phyloP scores from a whole-genome alignment of 768 basidiomycete genomes.

The Suillus fuscotomentosus region DNA sequence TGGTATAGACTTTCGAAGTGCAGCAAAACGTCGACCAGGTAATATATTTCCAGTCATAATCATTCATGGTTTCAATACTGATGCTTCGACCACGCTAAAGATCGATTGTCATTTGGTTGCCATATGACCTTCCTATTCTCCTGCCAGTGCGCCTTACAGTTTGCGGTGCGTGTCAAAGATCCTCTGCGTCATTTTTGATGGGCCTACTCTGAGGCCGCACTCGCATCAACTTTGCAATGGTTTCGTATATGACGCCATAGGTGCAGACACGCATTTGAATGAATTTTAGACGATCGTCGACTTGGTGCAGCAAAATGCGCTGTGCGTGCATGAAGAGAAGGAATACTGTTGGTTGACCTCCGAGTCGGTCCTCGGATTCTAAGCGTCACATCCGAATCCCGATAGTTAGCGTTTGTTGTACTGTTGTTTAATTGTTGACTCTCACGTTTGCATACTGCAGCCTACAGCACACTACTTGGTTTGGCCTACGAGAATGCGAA shows the following conservation, averaged over 20 bases:
- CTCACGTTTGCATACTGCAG: background rate
- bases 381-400: too few relatives aligned
- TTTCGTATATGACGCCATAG: background rate
- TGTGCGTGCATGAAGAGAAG: too few relatives aligned
- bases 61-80: background rate
- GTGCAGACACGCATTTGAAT: background rate
- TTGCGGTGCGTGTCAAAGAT: background rate
- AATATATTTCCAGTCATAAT: background rate
- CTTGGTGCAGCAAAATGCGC: background rate
- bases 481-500: background rate
- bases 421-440: background rate
- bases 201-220: too few relatives aligned
- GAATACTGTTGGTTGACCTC: too few relatives aligned
- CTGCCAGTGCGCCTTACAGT: background rate
- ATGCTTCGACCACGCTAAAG: background rate
- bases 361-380: too few relatives aligned
- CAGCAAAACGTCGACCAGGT: too few relatives aligned
- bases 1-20: too few relatives aligned
- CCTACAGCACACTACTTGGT: background rate
- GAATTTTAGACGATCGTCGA: background rate
- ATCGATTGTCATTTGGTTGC: background rate
- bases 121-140: background rate
- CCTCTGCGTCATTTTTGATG: background rate
- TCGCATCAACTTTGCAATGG: background rate
- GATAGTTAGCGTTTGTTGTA: too few relatives aligned